Evolutionary conservation across 257 asterid species (phyloP).

Genomic region (Solanum chmielewskii): DNA sequence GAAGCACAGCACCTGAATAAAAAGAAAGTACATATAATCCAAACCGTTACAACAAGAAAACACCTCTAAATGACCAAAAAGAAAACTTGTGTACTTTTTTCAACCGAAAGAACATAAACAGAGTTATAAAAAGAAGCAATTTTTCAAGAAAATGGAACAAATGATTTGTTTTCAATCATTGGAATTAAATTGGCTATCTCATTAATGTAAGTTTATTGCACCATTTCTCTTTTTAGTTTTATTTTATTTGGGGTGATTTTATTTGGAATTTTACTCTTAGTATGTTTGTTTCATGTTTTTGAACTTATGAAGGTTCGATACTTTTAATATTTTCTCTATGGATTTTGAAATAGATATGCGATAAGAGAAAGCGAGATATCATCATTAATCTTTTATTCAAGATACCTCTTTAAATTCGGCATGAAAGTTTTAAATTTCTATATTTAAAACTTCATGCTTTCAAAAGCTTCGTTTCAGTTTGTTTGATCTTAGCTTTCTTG

Average conservation of each 20-base stretch:
- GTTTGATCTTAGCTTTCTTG: background rate
- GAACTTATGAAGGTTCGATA: background rate
- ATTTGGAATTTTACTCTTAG: background rate
- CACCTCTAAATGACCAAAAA: background rate
- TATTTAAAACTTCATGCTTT: background rate
- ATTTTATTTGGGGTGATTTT: background rate
- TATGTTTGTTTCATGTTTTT: no score
- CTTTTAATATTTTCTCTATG: no score
- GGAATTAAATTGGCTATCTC: background rate
- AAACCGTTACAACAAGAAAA: background rate
- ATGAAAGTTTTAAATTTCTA: no score
- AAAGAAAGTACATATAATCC: no score
- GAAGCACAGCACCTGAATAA: background rate
- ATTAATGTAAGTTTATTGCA: conserved; percentile 20
- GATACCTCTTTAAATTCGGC: background rate
- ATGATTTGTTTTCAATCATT: background rate
- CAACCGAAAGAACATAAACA: background rate
- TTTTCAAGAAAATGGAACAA: background rate
- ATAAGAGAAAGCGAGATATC: background rate
- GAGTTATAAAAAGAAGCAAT: background rate
- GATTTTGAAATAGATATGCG: background rate
- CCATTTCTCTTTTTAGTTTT: background rate
- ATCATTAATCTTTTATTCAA: background rate
- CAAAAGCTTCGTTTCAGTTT: rapidly evolving
- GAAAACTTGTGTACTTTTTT: background rate